Percentiles rank a stretch among this genome's conserved stretches.
phyloP scores from a whole-genome alignment of 306 rosid species.

The Cicer yamashitae region DNA sequence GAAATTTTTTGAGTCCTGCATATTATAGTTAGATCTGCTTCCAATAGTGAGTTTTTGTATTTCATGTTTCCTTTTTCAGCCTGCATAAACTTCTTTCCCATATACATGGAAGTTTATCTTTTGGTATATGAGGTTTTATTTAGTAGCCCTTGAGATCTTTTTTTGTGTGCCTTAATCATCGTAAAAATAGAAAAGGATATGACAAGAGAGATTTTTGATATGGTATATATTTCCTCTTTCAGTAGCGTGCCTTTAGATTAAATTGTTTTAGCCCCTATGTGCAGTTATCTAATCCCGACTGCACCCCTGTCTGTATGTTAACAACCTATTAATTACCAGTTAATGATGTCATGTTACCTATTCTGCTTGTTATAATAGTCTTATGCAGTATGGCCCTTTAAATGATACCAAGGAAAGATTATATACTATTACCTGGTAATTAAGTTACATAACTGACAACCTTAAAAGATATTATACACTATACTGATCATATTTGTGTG shows the following conservation, averaged over 20 bases:
- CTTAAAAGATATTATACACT: constrained; percentile 17
- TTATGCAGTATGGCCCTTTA: neutral
- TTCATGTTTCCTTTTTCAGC: constrained; percentile 16
- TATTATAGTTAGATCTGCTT: constrained; percentile 34
- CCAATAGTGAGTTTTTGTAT: constrained; percentile 28
- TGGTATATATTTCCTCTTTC: too few relatives aligned
- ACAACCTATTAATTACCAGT: constrained; percentile 22
- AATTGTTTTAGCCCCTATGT: too few relatives aligned
- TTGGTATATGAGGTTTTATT: neutral
- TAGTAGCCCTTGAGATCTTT: neutral
- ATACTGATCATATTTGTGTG: constrained; percentile 12
- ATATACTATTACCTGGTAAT: neutral
- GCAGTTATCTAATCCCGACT: neutral
- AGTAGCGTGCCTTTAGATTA: too few relatives aligned
- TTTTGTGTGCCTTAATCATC: neutral
- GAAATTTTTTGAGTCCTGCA: constrained; percentile 25
- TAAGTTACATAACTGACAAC: neutral
- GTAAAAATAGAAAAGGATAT: too few relatives aligned
- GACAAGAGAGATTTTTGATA: too few relatives aligned
- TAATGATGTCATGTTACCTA: constrained; percentile 14
- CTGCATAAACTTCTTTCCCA: constrained; percentile 20
- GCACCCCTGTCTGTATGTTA: constrained; percentile 1
- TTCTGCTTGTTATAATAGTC: neutral
- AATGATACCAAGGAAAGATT: constrained; percentile 2
- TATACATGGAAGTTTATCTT: constrained; percentile 20